Evolutionary conservation across 2,329 filamentous ascomycete species (phyloP), one percentile per base, ranked within the genome.

Genomic region (Aspergillus pseudonomiae): DNA sequence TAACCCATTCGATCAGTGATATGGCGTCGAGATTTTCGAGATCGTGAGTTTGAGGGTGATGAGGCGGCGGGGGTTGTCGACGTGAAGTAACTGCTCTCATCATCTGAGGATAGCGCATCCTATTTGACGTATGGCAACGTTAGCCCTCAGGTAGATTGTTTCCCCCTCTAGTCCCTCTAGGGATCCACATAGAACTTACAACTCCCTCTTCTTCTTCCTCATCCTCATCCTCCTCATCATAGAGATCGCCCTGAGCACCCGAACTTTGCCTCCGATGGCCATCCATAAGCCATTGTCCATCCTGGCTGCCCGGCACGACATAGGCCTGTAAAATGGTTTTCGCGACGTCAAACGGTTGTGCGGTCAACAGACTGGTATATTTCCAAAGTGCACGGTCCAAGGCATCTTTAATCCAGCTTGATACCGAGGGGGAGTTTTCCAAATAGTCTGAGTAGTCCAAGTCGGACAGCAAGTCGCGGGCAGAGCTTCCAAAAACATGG

Each of bases 271-370:
- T 72, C 62, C 71, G 74, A 56, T 74, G 73, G 45, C 68, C 69
- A 61, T 77, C 72, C 54, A 65, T 66, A 21, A 68, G 70, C 59
- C 67, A 74, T 60, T 71, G 70, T 58, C 71, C 71, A 45, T 75
- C 75, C 34, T 76, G 71, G 28, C 74, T 75, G 60, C 74, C 78
- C 11, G 78, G 76, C 43, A 82, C 82, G 59, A 86, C 79, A 67
- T 87, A 88, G 58, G 93, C 88, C 80, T 99, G 95, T 70, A 99
- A 81, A 61, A 98, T 87, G 16, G 90, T 95, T 85, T 97, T 98
- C 74, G 94, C 93, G 63, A 97, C 94, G 82, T 98, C 95, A 77
- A 99, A 98, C 16, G 95, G 95, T 80, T 99, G 95, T 60, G 93
- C 91, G 75, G 97, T 89, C 73, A 98, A 79, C 28, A 97, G 89